Percentiles rank a stretch among this genome's conserved stretches.
Conservation (phyloP, 2,329 filamentous ascomycete species). For the Massarina eburnea region DNA sequence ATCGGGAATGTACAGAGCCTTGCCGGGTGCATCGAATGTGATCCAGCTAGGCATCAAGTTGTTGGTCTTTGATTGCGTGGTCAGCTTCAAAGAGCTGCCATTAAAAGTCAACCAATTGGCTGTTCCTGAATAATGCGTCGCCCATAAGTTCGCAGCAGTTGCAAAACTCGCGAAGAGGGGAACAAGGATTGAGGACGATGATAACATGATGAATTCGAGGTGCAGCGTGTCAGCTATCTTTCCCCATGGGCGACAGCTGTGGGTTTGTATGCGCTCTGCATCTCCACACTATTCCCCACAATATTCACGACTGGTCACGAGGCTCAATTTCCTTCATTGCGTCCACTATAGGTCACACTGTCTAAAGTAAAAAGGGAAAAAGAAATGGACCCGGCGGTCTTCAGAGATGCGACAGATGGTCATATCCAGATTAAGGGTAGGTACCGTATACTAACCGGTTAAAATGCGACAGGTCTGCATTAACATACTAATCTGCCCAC, state of each 20-base stretch:
- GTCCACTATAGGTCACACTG: not conserved
- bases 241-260: conserved; percentile 1
- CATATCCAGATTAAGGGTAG: conserved; percentile 4
- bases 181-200: conserved; percentile 21
- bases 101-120: conserved; percentile 31
- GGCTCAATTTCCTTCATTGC: conserved; percentile 1
- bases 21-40: conserved; percentile 29
- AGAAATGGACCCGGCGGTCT: not conserved
- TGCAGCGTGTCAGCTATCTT: not conserved
- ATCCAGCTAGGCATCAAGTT: conserved; percentile 35
- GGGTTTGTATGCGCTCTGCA: conserved; percentile 5
- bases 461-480: conserved; percentile 9
- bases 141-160: conserved; percentile 30
- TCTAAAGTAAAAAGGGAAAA: not conserved
- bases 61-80: conserved; percentile 17
- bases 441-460: conserved; percentile 12
- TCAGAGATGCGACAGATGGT: not conserved
- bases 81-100: conserved; percentile 24
- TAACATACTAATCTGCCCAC: conserved; percentile 8
- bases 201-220: conserved; percentile 22
- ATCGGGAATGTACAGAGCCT: conserved; percentile 30
- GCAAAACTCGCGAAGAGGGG: conserved; percentile 28
- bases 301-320: conserved; percentile 5
- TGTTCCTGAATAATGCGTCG: conserved; percentile 34
- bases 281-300: conserved; percentile 1